Evolutionary conservation across 2,329 filamentous ascomycete genomes (phyloP).

Genomic region (Pleoardoris graminearum): DNA sequence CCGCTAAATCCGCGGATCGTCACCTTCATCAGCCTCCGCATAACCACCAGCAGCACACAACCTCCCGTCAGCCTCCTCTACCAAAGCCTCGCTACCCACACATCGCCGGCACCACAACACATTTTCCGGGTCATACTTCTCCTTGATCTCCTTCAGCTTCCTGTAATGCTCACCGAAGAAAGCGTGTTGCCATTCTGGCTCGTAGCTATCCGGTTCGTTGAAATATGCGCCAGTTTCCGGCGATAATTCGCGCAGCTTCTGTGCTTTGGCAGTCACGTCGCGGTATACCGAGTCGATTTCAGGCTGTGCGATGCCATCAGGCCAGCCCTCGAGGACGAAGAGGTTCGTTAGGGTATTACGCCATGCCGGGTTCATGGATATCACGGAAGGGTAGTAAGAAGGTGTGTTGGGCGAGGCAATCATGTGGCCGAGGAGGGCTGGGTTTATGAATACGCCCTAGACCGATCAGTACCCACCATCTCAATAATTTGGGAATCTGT

Average conservation of each 20-base stretch:
- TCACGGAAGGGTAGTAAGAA: slow-evolving; percentile 19
- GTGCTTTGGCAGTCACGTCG: slow-evolving; percentile 25
- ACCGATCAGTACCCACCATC: not conserved
- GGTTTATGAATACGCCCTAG: slow-evolving; percentile 20
- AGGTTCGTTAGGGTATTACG: slow-evolving; percentile 27
- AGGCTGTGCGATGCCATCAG: slow-evolving; percentile 11
- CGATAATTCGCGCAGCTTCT: slow-evolving; percentile 18
- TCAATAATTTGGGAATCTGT: not conserved
- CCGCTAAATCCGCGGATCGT: too few species aligned
- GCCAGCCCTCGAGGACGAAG: slow-evolving; percentile 20
- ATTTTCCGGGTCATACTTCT: slow-evolving; percentile 24
- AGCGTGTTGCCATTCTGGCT: slow-evolving; percentile 29
- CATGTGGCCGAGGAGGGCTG: slow-evolving; percentile 28
- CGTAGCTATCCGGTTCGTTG: slow-evolving; percentile 32
- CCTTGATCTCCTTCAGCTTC: slow-evolving; percentile 22
- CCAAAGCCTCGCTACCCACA: slow-evolving; percentile 33
- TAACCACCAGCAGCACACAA: slow-evolving; percentile 17
- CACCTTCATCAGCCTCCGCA: not conserved
- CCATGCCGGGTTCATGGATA: slow-evolving; percentile 31
- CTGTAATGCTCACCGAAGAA: slow-evolving; percentile 29
- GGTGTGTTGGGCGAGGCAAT: slow-evolving; percentile 19
- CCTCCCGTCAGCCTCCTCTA: slow-evolving; percentile 19
- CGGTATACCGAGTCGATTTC: slow-evolving; percentile 20
- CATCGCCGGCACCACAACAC: slow-evolving; percentile 30
- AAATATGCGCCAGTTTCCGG: slow-evolving; percentile 34